These are phyloP conservation scores for Kwoniella botswanensis DNA, from an alignment of 768 basidiomycete genomes.

Conservation along the genomic window DNA sequence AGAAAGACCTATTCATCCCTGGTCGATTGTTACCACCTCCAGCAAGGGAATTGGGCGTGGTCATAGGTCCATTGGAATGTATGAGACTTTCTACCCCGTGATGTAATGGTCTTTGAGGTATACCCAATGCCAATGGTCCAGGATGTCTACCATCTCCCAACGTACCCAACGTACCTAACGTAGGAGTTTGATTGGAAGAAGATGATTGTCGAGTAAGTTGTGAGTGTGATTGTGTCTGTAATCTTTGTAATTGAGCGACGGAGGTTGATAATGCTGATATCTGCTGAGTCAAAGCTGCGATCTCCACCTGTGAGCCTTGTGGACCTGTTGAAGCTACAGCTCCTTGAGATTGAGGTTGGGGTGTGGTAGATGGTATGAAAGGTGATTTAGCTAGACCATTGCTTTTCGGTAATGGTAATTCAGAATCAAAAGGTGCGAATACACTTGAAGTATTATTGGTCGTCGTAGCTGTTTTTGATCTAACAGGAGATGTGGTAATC, in stretches of 20 bases:
- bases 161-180: not conserved
- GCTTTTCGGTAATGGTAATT: not conserved
- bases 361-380: constrained; percentile 21
- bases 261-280: constrained; percentile 53
- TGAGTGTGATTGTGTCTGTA: constrained; percentile 44
- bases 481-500: not conserved
- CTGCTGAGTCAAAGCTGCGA: constrained; percentile 51
- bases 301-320: constrained; percentile 15
- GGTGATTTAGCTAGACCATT: constrained; percentile 22
- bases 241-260: constrained; percentile 57
- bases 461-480: constrained; percentile 3
- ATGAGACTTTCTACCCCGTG: constrained; percentile 19
- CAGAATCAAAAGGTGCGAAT: constrained; percentile 21
- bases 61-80: constrained; percentile 26
- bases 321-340: not conserved
- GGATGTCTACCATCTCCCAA: constrained; percentile 12
- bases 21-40: constrained; percentile 19
- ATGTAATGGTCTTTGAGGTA: constrained; percentile 18
- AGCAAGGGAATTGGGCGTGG: constrained; percentile 14
- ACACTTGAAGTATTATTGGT: constrained; percentile 7
- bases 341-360: constrained; percentile 2
- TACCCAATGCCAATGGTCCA: constrained; percentile 8
- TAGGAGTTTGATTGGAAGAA: not conserved
- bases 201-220: constrained; percentile 19
- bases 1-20: constrained; percentile 35